These are phyloP conservation scores for Planoprotostelium fungivorum DNA, from an alignment of 78 protist genomes.

Conservation along the genomic window DNA sequence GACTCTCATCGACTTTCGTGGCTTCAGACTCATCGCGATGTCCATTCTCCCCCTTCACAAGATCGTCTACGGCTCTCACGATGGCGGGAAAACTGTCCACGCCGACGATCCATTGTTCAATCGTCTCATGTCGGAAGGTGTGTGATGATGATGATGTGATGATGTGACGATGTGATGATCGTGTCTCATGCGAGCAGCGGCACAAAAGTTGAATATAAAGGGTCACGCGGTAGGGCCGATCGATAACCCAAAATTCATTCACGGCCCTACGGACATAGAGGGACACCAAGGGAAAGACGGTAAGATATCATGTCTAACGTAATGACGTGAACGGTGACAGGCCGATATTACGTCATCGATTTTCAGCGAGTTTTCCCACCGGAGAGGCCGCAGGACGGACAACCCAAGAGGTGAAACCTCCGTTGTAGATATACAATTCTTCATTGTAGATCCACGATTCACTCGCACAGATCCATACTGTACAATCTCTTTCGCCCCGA, in stretches of 20 bases:
- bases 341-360: constrained; percentile 59
- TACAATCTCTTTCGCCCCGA: constrained; percentile 54
- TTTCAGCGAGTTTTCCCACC: constrained; percentile 63
- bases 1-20: constrained; percentile 51
- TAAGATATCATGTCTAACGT: background rate
- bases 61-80: constrained; percentile 40
- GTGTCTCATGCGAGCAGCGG: constrained; percentile 22
- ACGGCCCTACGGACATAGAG: constrained; percentile 68
- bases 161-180: constrained; percentile 37
- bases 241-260: constrained; percentile 26
- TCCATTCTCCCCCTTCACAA: constrained; percentile 49
- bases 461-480: constrained; percentile 24
- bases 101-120: constrained; percentile 9
- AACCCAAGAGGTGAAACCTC: background rate
- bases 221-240: constrained; percentile 46
- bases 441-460: too few species aligned
- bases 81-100: constrained; percentile 39
- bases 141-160: constrained; percentile 29
- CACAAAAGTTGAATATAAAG: constrained; percentile 48
- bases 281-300: constrained; percentile 52
- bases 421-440: too few species aligned
- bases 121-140: constrained; percentile 25
- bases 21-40: constrained; percentile 59
- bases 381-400: constrained; percentile 43
- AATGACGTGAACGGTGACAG: constrained; percentile 6